phyloP scores from a whole-genome alignment of 148 eudicot species.

The Pouteria glomerata region DNA sequence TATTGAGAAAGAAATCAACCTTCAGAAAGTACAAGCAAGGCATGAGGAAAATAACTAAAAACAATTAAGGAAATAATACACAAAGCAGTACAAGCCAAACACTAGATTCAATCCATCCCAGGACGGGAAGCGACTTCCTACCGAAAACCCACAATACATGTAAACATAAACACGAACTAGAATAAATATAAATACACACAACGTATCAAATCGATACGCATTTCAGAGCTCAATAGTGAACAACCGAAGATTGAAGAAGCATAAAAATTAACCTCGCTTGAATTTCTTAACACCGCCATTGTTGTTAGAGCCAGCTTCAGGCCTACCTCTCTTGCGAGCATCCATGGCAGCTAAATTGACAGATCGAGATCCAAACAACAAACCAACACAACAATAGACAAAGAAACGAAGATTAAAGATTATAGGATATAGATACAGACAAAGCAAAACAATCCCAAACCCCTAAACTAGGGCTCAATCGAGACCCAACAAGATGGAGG shows the following conservation, averaged over 20 bases:
- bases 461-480: background rate
- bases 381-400: background rate
- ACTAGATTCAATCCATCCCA: background rate
- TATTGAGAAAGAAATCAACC: too few species aligned
- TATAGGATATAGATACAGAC: background rate
- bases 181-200: background rate
- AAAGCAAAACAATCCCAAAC: background rate
- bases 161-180: background rate
- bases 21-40: too few species aligned
- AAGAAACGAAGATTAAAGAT: background rate
- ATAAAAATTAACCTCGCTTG: slow-evolving; percentile 32
- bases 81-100: background rate
- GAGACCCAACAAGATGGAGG: background rate
- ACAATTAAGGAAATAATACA: too few species aligned
- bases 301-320: slow-evolving; percentile 19
- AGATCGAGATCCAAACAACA: background rate
- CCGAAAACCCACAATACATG: background rate
- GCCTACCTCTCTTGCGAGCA: slow-evolving; percentile 35
- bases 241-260: background rate
- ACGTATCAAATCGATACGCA: background rate
- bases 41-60: too few species aligned
- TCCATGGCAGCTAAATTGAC: slow-evolving; percentile 22
- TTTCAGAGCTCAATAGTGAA: background rate
- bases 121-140: background rate
- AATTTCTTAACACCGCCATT: slow-evolving; percentile 49